A percentile compares a stretch with the other conserved stretches of the same genome.
phyloP scores from a whole-genome alignment of 2,329 filamentous ascomycete species.

The Colletotrichum sp. region DNA sequence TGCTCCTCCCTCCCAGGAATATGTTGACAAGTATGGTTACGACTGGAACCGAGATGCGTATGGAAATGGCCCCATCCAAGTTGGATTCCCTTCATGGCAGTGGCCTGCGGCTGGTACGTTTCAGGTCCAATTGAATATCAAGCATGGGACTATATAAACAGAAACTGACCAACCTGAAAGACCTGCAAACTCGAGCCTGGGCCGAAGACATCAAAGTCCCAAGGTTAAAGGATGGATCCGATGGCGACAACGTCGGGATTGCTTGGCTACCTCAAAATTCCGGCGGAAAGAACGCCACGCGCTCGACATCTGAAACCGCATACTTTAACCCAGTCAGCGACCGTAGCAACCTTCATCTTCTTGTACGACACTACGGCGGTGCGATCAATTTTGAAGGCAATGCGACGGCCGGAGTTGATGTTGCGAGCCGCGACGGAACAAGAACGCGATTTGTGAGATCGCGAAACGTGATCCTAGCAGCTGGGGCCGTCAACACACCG shows the following conservation, averaged over 20 bases:
- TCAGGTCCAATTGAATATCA: rapidly evolving
- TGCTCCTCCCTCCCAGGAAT: conserved; percentile 18
- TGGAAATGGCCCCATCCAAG: conserved; percentile 23
- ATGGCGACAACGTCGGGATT: conserved; percentile 26
- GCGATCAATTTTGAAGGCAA: conserved; percentile 32
- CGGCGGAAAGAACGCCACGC: conserved; percentile 21
- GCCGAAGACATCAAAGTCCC: conserved; percentile 19
- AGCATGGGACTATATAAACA: neutral
- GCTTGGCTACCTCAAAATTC: conserved; percentile 27
- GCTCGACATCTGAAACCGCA: conserved; percentile 25
- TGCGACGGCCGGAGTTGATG: conserved; percentile 37
- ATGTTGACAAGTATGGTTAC: conserved; percentile 3
- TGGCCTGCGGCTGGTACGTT: conserved; percentile 24
- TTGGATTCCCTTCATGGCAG: conserved; percentile 29
- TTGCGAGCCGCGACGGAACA: conserved; percentile 12
- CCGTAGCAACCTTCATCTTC: conserved; percentile 24
- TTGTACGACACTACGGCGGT: conserved; percentile 26
- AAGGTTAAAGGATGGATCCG: conserved; percentile 24
- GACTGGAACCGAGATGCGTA: neutral
- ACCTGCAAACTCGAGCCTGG: conserved; percentile 20
- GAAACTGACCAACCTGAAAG: neutral
- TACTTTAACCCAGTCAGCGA: conserved; percentile 24
- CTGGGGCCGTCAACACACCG: conserved; percentile 59
- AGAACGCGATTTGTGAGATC: conserved; percentile 7
- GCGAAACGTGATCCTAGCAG: conserved; percentile 34